phyloP scores from a whole-genome alignment of 208 protist genomes.

The Leptomonas seymouri region DNA sequence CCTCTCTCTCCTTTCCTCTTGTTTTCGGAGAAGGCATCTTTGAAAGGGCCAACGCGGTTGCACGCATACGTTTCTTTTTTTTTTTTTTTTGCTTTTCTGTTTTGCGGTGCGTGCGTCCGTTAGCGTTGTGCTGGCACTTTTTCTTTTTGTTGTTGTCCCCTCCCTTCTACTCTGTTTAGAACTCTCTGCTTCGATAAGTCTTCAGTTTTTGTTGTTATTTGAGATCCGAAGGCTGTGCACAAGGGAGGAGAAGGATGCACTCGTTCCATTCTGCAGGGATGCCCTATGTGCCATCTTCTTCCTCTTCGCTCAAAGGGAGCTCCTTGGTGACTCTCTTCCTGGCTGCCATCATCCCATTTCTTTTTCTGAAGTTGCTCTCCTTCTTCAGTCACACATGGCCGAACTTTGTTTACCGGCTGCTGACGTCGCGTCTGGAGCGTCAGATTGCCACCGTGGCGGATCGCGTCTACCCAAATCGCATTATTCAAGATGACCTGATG shows the following conservation, averaged over 20 bases:
- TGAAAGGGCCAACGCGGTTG: too few species aligned
- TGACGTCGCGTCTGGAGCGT: conserved; percentile 26
- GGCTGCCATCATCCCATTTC: conserved; percentile 39
- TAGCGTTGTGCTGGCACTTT: too few species aligned
- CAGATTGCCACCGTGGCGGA: conserved; percentile 34
- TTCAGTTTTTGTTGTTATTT: background rate
- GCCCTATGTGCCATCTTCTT: background rate
- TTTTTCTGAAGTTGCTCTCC: conserved; percentile 29
- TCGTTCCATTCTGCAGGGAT: background rate
- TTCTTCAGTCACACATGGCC: conserved; percentile 65
- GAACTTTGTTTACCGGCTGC: conserved; percentile 30
- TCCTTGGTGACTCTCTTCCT: conserved; percentile 37
- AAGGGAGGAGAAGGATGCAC: background rate
- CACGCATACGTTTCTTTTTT: too few species aligned
- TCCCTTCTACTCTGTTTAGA: too few species aligned
- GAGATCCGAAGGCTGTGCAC: background rate
- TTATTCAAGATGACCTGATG: conserved; percentile 30
- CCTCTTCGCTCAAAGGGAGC: conserved; percentile 12
- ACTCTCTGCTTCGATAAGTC: too few species aligned
- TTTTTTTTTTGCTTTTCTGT: too few species aligned
- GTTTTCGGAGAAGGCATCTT: too few species aligned
- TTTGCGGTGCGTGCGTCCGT: too few species aligned
- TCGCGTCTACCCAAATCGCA: conserved; percentile 24
- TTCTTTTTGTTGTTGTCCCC: too few species aligned
- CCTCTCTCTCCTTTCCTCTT: too few species aligned